phyloP scores from a whole-genome alignment of 352 stramenopile genomes.

The Phytophthora foliorum region DNA sequence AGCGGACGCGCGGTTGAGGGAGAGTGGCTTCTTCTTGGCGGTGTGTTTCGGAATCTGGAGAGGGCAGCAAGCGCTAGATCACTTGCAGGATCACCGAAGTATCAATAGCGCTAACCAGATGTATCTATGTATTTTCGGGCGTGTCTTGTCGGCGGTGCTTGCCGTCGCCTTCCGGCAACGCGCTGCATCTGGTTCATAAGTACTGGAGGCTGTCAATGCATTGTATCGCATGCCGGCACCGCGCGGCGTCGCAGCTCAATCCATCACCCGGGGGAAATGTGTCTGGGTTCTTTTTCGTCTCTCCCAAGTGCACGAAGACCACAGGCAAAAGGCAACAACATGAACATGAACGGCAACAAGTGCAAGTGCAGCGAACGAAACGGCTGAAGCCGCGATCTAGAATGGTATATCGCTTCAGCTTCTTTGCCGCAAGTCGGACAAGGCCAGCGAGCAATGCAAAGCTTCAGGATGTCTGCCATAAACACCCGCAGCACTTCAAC shows the following conservation, averaged over 20 bases:
- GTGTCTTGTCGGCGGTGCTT: constrained; percentile 29
- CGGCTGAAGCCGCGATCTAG: constrained; percentile 21
- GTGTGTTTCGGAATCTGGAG: constrained; percentile 42
- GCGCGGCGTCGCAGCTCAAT: constrained; percentile 15
- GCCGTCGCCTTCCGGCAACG: constrained; percentile 30
- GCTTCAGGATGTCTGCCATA: constrained; percentile 28
- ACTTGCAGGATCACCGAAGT: constrained; percentile 2
- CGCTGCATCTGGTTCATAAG: constrained; percentile 27
- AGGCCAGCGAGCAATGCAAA: constrained; percentile 26
- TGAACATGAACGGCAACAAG: constrained; percentile 1
- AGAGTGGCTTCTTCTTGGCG: constrained; percentile 12
- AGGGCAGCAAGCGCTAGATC: background rate
- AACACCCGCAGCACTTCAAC: constrained; percentile 29
- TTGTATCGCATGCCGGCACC: constrained; percentile 20
- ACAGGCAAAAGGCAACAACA: background rate
- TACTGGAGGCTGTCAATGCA: constrained; percentile 11
- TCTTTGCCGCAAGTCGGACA: constrained; percentile 19
- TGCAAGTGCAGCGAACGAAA: constrained; percentile 17
- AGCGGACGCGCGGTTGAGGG: background rate
- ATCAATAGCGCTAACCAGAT: constrained; percentile 38
- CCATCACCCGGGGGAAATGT: background rate
- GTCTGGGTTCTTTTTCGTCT: constrained; percentile 10
- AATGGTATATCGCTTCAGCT: constrained; percentile 29
- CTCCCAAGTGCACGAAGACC: constrained; percentile 6
- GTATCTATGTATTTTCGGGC: constrained; percentile 38